These are phyloP conservation scores for Aspergillus phoenicis DNA, from an alignment of 2,329 filamentous ascomycete species.

Conservation along the genomic window DNA sequence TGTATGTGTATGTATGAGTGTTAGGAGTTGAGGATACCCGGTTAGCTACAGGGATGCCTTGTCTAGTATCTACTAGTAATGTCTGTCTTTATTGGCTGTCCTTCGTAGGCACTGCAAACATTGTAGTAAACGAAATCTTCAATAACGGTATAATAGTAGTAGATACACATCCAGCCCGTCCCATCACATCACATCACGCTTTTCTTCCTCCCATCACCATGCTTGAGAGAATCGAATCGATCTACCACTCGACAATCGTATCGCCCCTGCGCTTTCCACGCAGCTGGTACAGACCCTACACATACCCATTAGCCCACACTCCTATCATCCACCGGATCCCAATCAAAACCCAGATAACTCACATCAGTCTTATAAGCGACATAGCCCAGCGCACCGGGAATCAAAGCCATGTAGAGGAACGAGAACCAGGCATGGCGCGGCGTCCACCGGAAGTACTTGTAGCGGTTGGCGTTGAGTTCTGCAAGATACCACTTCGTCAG, in stretches of 20 bases:
- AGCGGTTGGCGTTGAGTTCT: constrained; percentile 83
- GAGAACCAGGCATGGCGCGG: constrained; percentile 77
- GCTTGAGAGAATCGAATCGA: not conserved
- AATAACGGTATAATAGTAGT: not conserved
- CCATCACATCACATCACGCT: constrained; percentile 1
- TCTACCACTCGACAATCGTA: constrained; percentile 76
- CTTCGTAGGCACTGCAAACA: not conserved
- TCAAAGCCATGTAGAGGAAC: constrained; percentile 72
- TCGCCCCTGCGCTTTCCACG: constrained; percentile 88
- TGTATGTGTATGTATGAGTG: not conserved
- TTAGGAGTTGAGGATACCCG: constrained; percentile 23
- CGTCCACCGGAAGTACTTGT: constrained; percentile 96
- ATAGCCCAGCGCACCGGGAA: constrained; percentile 72
- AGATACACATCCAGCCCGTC: constrained; percentile 35
- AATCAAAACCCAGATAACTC: constrained; percentile 49
- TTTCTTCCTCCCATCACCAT: not conserved
- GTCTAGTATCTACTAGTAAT: constrained; percentile 2
- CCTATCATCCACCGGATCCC: no score
- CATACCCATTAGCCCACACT: constrained; percentile 19
- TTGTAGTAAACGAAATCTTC: not conserved
- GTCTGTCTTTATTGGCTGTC: not conserved
- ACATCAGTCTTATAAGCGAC: constrained; percentile 83
- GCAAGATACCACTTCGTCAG: not conserved
- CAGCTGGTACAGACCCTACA: constrained; percentile 80
- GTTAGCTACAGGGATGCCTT: not conserved